Percentiles rank a stretch among this genome's conserved stretches.
These are phyloP conservation scores for Colletotrichum eleusines DNA, from an alignment of 2,329 filamentous ascomycete genomes.

Conservation along the genomic window DNA sequence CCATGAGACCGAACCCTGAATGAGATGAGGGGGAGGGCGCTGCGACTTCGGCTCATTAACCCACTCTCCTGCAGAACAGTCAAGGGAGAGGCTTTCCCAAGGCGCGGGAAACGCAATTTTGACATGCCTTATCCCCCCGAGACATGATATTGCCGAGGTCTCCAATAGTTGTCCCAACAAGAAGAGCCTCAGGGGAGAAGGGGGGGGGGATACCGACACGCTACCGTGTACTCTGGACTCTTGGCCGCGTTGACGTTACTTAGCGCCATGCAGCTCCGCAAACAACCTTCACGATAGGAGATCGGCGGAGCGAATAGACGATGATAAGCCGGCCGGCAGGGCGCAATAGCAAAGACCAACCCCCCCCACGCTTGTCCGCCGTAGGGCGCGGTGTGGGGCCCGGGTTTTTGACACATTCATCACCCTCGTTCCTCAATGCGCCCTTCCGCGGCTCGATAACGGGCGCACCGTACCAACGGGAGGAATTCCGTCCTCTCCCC, in stretches of 20 bases:
- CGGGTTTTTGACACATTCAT: conserved; percentile 9
- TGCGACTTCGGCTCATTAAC: neutral
- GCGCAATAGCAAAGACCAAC: neutral
- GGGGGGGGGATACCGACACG: neutral
- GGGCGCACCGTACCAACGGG: no score
- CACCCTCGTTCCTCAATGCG: neutral
- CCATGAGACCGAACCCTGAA: neutral
- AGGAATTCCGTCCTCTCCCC: neutral
- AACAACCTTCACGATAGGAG: neutral
- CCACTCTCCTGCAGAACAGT: neutral
- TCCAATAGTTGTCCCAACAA: neutral
- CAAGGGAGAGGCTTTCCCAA: neutral
- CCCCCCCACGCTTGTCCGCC: conserved; percentile 9
- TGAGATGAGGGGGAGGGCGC: neutral
- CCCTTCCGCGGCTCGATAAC: neutral
- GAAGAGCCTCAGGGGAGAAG: conserved; percentile 1
- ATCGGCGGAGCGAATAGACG: neutral
- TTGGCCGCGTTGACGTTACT: neutral
- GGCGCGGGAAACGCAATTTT: neutral
- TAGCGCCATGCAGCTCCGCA: conserved; percentile 9
- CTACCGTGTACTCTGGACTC: conserved; percentile 3
- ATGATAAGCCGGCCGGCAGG: neutral
- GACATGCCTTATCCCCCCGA: neutral
- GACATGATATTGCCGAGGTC: neutral
- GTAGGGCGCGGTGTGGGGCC: conserved; percentile 29